Evolutionary conservation across 2,329 filamentous ascomycete species (phyloP).

Genomic region (Cladophialophora psammophila): DNA sequence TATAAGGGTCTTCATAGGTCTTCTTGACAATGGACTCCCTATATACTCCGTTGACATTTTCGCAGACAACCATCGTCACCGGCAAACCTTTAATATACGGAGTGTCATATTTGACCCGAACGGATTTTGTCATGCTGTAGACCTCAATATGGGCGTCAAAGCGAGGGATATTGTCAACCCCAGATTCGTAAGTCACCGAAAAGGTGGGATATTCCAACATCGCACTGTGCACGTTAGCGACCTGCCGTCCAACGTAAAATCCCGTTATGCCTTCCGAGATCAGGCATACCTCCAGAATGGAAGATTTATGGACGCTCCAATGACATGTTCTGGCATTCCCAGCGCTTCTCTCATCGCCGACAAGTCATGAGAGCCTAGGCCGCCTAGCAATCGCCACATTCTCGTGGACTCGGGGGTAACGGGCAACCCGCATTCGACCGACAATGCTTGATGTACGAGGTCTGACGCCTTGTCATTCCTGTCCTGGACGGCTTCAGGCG

Average conservation of each 20-base stretch:
- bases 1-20: conserved; percentile 59
- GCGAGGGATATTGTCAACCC: conserved; percentile 64
- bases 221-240: conserved; percentile 43
- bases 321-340: conserved; percentile 56
- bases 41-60: conserved; percentile 52
- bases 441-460: conserved; percentile 45
- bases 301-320: conserved; percentile 50
- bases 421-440: conserved; percentile 45
- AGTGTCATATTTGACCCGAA: conserved; percentile 62
- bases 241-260: neutral
- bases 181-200: conserved; percentile 64
- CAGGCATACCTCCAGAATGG: conserved; percentile 44
- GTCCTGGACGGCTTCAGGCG: conserved; percentile 41
- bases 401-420: conserved; percentile 42
- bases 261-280: neutral
- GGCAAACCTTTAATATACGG: conserved; percentile 67
- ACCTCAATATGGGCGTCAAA: conserved; percentile 84
- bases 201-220: conserved; percentile 52
- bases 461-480: conserved; percentile 38
- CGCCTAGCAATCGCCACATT: conserved; percentile 51
- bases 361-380: conserved; percentile 62
- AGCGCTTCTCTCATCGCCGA: conserved; percentile 62
- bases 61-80: conserved; percentile 57
- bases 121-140: conserved; percentile 61
- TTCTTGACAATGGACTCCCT: conserved; percentile 51